phyloP scores from a whole-genome alignment of 805 yeast genomes.

The Myxozyma neglecta region DNA sequence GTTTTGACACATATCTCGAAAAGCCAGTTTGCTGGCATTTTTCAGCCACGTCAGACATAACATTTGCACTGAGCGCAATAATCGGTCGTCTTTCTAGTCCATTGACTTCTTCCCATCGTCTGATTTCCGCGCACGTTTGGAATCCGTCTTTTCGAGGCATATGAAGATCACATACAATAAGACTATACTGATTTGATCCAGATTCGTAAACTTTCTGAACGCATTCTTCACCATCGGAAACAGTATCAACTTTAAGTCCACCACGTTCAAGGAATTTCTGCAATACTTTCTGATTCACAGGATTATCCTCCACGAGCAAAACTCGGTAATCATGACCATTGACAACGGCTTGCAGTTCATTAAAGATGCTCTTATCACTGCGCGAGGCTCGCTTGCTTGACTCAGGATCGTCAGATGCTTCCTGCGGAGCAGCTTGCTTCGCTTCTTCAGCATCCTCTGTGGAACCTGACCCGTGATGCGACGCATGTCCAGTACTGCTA shows the following conservation, averaged over 20 bases:
- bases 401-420: background rate
- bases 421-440: background rate
- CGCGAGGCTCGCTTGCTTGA: background rate
- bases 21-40: slow-evolving; percentile 38
- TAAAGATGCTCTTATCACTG: slow-evolving; percentile 22
- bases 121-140: slow-evolving; percentile 39
- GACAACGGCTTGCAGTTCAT: slow-evolving; percentile 29
- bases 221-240: slow-evolving; percentile 40
- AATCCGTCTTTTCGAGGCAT: slow-evolving; percentile 43
- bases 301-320: slow-evolving; percentile 87
- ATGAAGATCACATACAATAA: slow-evolving; percentile 40
- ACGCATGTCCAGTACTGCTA: background rate
- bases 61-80: slow-evolving; percentile 41
- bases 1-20: slow-evolving; percentile 39
- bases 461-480: background rate
- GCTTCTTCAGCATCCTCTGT: slow-evolving; percentile 2
- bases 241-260: slow-evolving; percentile 38
- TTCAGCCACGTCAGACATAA: slow-evolving; percentile 40
- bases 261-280: slow-evolving; percentile 42
- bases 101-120: slow-evolving; percentile 37
- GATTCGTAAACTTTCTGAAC: slow-evolving; percentile 31
- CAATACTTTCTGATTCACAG: slow-evolving; percentile 87
- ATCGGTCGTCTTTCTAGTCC: slow-evolving; percentile 34
- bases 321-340: slow-evolving; percentile 41
- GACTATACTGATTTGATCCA: slow-evolving; percentile 33